Evolutionary conservation across 129 eudicot species (phyloP), one percentile per base, ranked within the genome.

Genomic region (Glebionis coronaria): DNA sequence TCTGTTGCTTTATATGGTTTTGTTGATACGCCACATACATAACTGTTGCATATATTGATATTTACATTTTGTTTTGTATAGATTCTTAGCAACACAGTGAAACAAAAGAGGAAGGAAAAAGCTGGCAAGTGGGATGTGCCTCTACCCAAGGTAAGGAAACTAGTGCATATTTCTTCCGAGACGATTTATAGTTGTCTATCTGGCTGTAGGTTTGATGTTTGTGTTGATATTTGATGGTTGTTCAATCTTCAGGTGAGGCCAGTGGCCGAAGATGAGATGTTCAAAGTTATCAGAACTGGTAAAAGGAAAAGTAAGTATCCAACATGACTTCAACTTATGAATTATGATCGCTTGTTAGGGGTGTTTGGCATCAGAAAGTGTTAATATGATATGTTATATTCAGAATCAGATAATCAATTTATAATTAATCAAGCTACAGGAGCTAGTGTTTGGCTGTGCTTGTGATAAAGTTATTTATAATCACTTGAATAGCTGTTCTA

Each of bases 241-340:
- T 59, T 59, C 13, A 31, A 59, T 31, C 21, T 80, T 59, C 82
- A 92, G 98, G 98, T 92, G 61, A 88, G 98, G 69, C 97, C 97
- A 11, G 95, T 89, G 58, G 97, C 97, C 80, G 97, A 89, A 81
- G 95, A 93, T 74, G 97, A 88, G 85, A 88, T 94, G 97, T 94
- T 93, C 63, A 89, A 83, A 81, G 99, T 93, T 51, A 79, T 93
- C 73, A 87, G 95, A 71, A 70, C 97, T 16, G 99, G 99, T 4
- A 89, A 89, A 89, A 78, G 99, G 69, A 93, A 93, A 79, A 75
- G 65, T 59, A 31, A 59, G 65, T 59, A 59, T 59, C 6, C 7
- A 12, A 13, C 4, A 6, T 31, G 65, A 44, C 46, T 13, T 29
- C n/a, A 59, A 13, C 13, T 23, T 23, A 23, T 23, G 25, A 23